These are phyloP conservation scores for Lagenidium sp. DNA, from an alignment of 352 stramenopile genomes.

Conservation along the genomic window DNA sequence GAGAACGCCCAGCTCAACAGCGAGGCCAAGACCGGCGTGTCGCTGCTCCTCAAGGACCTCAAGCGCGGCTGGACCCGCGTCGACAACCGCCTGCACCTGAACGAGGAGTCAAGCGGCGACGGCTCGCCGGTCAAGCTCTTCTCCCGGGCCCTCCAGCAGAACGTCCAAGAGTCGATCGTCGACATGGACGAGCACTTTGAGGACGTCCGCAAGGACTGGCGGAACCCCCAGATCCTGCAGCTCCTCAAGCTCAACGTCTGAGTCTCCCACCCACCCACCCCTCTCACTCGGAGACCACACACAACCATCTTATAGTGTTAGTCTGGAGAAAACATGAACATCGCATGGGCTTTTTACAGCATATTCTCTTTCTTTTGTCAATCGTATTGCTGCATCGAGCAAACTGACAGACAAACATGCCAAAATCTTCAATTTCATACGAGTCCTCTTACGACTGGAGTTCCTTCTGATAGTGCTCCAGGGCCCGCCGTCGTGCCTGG, in stretches of 20 bases:
- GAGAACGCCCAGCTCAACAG: constrained; percentile 49
- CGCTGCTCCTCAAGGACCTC: constrained; percentile 71
- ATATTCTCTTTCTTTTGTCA: too few species aligned
- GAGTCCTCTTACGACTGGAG: too few species aligned
- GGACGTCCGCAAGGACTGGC: constrained; percentile 61
- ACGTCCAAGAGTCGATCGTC: constrained; percentile 32
- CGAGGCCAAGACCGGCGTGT: constrained; percentile 40
- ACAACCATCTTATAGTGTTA: too few species aligned
- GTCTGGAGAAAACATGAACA: too few species aligned
- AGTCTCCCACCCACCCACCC: too few species aligned
- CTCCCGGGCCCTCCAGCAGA: constrained; percentile 37
- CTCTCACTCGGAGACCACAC: too few species aligned
- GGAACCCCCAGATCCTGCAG: constrained; percentile 54
- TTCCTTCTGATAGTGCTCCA: too few species aligned
- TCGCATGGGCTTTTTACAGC: too few species aligned
- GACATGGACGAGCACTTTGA: constrained; percentile 80
- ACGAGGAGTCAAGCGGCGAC: constrained; percentile 29
- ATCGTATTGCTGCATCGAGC: too few species aligned
- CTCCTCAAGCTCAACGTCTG: constrained; percentile 76
- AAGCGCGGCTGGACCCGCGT: constrained; percentile 69
- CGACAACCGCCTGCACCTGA: constrained; percentile 42
- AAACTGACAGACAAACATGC: too few species aligned
- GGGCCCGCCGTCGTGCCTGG: too few species aligned
- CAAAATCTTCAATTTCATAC: too few species aligned
- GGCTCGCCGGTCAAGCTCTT: constrained; percentile 26